A percentile compares a stretch with the other conserved stretches of the same genome.
Conservation (phyloP, 2,329 filamentous ascomycete species). For the Fusarium brevicatenulatum region DNA sequence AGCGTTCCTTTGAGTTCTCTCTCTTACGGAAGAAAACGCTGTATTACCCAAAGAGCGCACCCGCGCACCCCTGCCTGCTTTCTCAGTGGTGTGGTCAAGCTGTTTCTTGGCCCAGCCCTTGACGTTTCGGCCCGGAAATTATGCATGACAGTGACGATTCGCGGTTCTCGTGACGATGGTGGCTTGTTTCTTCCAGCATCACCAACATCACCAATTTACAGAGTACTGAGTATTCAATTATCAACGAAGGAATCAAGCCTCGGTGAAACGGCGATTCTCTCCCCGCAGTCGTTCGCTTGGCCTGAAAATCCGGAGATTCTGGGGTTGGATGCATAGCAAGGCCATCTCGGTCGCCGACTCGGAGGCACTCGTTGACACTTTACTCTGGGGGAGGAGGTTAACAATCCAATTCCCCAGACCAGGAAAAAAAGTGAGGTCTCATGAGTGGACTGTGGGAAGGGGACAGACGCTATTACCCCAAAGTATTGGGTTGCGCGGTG, state of each 20-base stretch:
- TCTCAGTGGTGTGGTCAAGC: not conserved
- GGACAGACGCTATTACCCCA: conserved; percentile 10
- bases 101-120: conserved; percentile 20
- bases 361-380: conserved; percentile 31
- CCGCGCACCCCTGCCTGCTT: not conserved
- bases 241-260: not conserved
- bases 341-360: conserved; percentile 38
- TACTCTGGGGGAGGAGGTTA: conserved; percentile 22
- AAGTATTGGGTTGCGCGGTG: conserved; percentile 29
- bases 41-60: not conserved
- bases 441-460: not conserved
- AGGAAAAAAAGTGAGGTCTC: not conserved
- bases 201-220: not conserved
- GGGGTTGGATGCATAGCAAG: conserved; percentile 27
- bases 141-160: conserved; percentile 40
- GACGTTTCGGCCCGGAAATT: conserved; percentile 43
- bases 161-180: conserved; percentile 37
- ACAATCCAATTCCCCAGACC: conserved; percentile 5
- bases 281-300: conserved; percentile 15
- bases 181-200: not conserved
- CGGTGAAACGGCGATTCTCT: conserved; percentile 30
- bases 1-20: not conserved
- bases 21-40: not conserved
- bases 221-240: not conserved
- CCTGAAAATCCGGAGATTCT: conserved; percentile 32